A percentile compares a stretch with the other conserved stretches of the same genome.
Evolutionary conservation across 805 yeast genomes (phyloP).

Genomic region (Komagataella pastoris): DNA sequence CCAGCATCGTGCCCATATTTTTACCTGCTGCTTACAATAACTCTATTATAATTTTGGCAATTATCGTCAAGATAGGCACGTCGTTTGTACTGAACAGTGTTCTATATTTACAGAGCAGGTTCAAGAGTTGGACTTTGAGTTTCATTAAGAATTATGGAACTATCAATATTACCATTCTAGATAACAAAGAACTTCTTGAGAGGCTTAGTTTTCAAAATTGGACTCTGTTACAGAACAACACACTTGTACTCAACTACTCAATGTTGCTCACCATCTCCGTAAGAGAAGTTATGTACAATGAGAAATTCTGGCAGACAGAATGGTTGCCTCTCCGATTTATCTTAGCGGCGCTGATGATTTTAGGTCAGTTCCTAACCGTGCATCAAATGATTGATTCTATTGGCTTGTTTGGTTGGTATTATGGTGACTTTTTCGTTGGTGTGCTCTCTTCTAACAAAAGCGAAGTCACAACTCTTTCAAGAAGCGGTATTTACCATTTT

Average conservation of each 20-base stretch:
- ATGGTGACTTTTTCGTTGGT: constrained; percentile 68
- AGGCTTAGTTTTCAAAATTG: constrained; percentile 49
- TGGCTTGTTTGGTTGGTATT: constrained; percentile 84
- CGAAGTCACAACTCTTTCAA: constrained; percentile 28
- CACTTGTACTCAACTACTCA: constrained; percentile 6
- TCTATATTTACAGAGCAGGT: constrained; percentile 43
- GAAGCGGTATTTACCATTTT: constrained; percentile 72
- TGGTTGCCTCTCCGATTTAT: constrained; percentile 41
- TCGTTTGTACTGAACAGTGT: constrained; percentile 35
- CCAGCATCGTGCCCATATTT: constrained; percentile 27
- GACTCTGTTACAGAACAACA: constrained; percentile 41
- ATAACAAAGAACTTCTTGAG: constrained; percentile 4
- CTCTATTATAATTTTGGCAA: constrained; percentile 19
- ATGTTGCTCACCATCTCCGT: constrained; percentile 5
- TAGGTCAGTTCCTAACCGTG: constrained; percentile 59
- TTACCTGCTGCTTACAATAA: constrained; percentile 18
- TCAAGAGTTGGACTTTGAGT: constrained; percentile 50
- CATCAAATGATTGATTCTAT: constrained; percentile 54
- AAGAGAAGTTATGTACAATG: constrained; percentile 4
- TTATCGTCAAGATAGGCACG: constrained; percentile 32
- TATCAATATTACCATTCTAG: constrained; percentile 24
- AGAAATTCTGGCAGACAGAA: constrained; percentile 15
- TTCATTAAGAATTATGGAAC: constrained; percentile 53
- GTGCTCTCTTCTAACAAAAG: constrained; percentile 23
- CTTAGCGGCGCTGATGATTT: constrained; percentile 39